Percentiles rank a stretch among this genome's conserved stretches.
Conservation (phyloP, 164 flowering plant species). For the Vitis rotundifolia region DNA sequence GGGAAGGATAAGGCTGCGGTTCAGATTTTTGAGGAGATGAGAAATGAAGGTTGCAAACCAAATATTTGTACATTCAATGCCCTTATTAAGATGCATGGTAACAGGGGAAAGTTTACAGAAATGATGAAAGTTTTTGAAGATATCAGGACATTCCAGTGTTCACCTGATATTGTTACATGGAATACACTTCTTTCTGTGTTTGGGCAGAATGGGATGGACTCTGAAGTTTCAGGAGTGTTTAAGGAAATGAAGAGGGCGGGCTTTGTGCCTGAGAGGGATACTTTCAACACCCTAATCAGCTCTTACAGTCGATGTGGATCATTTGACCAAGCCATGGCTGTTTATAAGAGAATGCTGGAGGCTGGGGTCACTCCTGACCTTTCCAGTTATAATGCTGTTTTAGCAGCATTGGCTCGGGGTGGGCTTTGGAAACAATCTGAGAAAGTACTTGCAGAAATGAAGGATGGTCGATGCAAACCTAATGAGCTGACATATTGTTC, state of each 20-base stretch:
- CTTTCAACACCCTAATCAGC: constrained; percentile 84
- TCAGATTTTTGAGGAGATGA: constrained; percentile 82
- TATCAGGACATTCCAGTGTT: constrained; percentile 51
- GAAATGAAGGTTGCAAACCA: constrained; percentile 65
- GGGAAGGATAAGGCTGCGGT: constrained; percentile 88
- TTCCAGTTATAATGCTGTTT: constrained; percentile 86
- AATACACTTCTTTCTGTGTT: constrained; percentile 83
- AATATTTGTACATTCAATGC: constrained; percentile 93
- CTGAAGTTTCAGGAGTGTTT: constrained; percentile 83
- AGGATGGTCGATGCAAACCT: constrained; percentile 65
- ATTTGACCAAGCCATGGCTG: constrained; percentile 75
- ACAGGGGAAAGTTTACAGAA: constrained; percentile 71
- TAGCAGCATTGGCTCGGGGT: constrained; percentile 88
- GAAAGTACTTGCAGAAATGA: constrained; percentile 82
- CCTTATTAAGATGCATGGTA: constrained; percentile 90
- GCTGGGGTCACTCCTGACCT: constrained; percentile 78
- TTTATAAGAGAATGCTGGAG: constrained; percentile 71
- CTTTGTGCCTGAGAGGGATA: constrained; percentile 88
- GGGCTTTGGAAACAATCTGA: constrained; percentile 92
- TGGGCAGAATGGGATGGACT: constrained; percentile 91
- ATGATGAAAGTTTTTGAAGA: constrained; percentile 92
- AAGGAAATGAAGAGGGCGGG: constrained; percentile 96
- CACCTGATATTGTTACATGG: constrained; percentile 94
- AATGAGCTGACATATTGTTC: constrained; percentile 76
- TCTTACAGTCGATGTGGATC: constrained; percentile 84